Conservation (phyloP, 495 filamentous ascomycete genomes). For the Hypoxylon cercidicola region DNA sequence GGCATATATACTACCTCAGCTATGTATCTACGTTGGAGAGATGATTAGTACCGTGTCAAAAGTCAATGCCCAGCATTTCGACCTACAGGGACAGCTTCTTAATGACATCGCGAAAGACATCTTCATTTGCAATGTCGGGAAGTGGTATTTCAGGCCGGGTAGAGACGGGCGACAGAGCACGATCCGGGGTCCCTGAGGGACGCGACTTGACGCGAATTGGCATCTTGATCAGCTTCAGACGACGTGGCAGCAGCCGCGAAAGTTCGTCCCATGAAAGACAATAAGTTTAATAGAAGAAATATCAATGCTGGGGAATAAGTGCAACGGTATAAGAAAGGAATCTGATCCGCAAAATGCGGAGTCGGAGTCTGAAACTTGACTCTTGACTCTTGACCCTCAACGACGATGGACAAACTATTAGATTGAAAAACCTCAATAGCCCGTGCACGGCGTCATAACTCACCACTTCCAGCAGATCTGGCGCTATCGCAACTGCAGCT, state of each 20-base stretch:
- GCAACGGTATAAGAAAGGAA: background rate
- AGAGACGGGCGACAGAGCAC: constrained; percentile 28
- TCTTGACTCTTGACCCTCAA: no score
- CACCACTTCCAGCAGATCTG: background rate
- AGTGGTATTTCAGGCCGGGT: constrained; percentile 50
- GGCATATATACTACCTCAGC: constrained; percentile 71
- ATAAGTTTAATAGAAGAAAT: background rate
- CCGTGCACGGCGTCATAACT: constrained; percentile 20
- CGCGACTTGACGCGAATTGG: constrained; percentile 59
- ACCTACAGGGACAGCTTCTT: constrained; percentile 73
- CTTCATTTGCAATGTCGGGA: constrained; percentile 70
- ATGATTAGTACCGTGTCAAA: constrained; percentile 23
- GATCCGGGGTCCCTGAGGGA: constrained; percentile 37
- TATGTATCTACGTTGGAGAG: constrained; percentile 65
- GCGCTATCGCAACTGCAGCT: constrained; percentile 21
- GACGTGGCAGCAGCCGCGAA: constrained; percentile 1
- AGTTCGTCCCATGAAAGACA: background rate
- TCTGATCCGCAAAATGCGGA: constrained; percentile 4
- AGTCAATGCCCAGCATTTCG: background rate
- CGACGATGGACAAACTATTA: background rate
- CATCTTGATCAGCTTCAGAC: constrained; percentile 41
- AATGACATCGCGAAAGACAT: constrained; percentile 72
- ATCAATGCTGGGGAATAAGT: constrained; percentile 2
- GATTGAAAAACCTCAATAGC: constrained; percentile 7
- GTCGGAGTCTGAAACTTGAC: background rate